These are phyloP conservation scores for Alternaria arborescens DNA, from an alignment of 2,329 filamentous ascomycete genomes.

Conservation along the genomic window DNA sequence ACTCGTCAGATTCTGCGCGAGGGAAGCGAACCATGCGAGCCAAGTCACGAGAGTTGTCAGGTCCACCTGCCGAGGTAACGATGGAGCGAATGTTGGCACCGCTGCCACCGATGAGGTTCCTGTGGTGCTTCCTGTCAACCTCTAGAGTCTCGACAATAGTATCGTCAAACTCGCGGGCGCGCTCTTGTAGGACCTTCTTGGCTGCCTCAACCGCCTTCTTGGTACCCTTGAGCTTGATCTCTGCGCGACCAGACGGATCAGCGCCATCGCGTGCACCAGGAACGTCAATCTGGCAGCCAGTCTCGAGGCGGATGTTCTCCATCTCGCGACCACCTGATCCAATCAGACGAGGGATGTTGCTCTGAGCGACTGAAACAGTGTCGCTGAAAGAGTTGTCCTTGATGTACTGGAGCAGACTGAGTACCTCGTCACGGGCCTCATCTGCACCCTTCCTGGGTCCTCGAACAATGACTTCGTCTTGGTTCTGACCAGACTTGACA, in stretches of 20 bases:
- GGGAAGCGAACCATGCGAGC: constrained; percentile 95
- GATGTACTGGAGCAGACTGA: constrained; percentile 86
- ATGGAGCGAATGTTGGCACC: constrained; percentile 87
- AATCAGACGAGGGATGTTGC: constrained; percentile 92
- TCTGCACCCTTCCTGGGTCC: constrained; percentile 94
- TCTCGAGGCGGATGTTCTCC: constrained; percentile 84
- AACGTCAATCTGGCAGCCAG: constrained; percentile 90
- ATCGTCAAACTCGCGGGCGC: constrained; percentile 85
- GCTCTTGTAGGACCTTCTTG: constrained; percentile 88
- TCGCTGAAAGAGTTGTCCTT: constrained; percentile 85
- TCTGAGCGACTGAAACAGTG: constrained; percentile 85
- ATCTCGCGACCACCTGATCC: constrained; percentile 89
- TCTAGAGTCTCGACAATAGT: constrained; percentile 86
- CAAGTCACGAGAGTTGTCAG: constrained; percentile 82
- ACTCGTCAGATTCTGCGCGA: constrained; percentile 82
- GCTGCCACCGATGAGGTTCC: constrained; percentile 84
- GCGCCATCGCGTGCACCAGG: constrained; percentile 78
- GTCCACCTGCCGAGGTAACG: constrained; percentile 86
- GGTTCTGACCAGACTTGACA: constrained; percentile 71
- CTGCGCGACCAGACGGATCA: constrained; percentile 72
- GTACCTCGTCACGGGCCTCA: constrained; percentile 88
- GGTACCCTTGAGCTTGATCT: constrained; percentile 91
- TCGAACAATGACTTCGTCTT: constrained; percentile 89
- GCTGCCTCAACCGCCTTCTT: constrained; percentile 90
- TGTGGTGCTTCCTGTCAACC: constrained; percentile 94